Conservation (phyloP, 371 early-diverging fungal genomes). For the Apophysomyces trapeziformis region DNA sequence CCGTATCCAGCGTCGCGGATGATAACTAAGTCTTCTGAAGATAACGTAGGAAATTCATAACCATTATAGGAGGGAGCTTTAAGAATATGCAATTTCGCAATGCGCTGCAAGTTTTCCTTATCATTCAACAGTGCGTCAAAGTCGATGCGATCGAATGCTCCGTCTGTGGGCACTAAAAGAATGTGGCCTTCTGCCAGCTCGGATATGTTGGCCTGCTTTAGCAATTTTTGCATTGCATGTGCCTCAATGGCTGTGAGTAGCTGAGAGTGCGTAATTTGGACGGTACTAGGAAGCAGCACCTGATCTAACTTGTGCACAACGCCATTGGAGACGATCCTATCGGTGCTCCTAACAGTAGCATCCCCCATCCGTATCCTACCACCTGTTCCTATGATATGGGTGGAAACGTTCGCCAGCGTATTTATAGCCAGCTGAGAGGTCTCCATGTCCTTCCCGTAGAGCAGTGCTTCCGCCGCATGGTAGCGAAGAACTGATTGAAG, state of each 20-base stretch:
- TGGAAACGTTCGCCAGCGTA: slow-evolving; percentile 39
- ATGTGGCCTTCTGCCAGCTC: slow-evolving; percentile 39
- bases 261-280: slow-evolving; percentile 51
- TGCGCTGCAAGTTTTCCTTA: slow-evolving; percentile 45
- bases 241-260: slow-evolving; percentile 54
- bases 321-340: slow-evolving; percentile 60
- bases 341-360: slow-evolving; percentile 13
- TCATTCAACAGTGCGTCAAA: slow-evolving; percentile 45
- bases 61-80: slow-evolving; percentile 34
- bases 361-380: neutral
- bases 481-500: slow-evolving; percentile 52
- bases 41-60: slow-evolving; percentile 38
- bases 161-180: slow-evolving; percentile 59
- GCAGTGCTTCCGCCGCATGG: slow-evolving; percentile 39
- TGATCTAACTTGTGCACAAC: slow-evolving; percentile 58
- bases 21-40: slow-evolving; percentile 30
- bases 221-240: slow-evolving; percentile 40
- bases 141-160: slow-evolving; percentile 57
- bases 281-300: slow-evolving; percentile 48
- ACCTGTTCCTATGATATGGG: neutral
- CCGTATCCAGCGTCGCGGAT: slow-evolving; percentile 31
- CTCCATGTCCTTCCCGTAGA: slow-evolving; percentile 45
- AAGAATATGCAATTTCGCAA: slow-evolving; percentile 54
- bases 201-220: slow-evolving; percentile 45
- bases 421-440: slow-evolving; percentile 34